These are phyloP conservation scores for Singerocomus rubriflavus DNA, from an alignment of 1,284 basidiomycete species.

Conservation along the genomic window DNA sequence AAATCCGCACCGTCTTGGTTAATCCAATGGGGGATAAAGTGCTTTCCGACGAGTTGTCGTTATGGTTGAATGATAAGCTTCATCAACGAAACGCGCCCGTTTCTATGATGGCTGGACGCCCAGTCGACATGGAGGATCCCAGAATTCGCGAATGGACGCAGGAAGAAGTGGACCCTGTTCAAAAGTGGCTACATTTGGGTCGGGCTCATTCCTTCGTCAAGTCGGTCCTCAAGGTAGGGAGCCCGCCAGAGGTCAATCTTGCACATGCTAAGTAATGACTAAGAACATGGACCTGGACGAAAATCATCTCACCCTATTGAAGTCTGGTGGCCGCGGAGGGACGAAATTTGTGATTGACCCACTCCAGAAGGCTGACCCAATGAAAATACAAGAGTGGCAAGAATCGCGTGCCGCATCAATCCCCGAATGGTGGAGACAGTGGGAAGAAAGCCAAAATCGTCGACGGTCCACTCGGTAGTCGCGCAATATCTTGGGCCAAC, in stretches of 20 bases:
- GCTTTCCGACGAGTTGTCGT: constrained; percentile 21
- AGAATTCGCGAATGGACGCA: constrained; percentile 37
- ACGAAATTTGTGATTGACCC: constrained; percentile 18
- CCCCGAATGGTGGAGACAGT: constrained; percentile 32
- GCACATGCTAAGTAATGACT: constrained; percentile 1
- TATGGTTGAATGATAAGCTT: constrained; percentile 31
- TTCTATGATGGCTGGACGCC: constrained; percentile 9
- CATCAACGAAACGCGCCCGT: constrained; percentile 21
- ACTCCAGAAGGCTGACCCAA: constrained; percentile 29
- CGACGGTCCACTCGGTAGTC: constrained; percentile 9
- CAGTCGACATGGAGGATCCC: constrained; percentile 36
- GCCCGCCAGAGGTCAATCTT: not conserved
- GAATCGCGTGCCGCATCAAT: constrained; percentile 21
- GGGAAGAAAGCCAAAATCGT: constrained; percentile 24
- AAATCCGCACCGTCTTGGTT: constrained; percentile 21
- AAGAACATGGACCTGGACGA: constrained; percentile 25
- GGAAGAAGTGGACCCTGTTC: constrained; percentile 31
- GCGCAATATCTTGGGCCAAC: not conserved
- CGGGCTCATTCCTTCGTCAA: constrained; percentile 23
- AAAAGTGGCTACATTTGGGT: constrained; percentile 25
- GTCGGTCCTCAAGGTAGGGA: constrained; percentile 25
- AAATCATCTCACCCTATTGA: constrained; percentile 10
- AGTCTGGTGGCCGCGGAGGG: constrained; percentile 13
- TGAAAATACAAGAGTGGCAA: constrained; percentile 22
- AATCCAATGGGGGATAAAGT: constrained; percentile 13